These are phyloP conservation scores for Trifolium dubium DNA, from an alignment of 306 rosid genomes.

Conservation along the genomic window DNA sequence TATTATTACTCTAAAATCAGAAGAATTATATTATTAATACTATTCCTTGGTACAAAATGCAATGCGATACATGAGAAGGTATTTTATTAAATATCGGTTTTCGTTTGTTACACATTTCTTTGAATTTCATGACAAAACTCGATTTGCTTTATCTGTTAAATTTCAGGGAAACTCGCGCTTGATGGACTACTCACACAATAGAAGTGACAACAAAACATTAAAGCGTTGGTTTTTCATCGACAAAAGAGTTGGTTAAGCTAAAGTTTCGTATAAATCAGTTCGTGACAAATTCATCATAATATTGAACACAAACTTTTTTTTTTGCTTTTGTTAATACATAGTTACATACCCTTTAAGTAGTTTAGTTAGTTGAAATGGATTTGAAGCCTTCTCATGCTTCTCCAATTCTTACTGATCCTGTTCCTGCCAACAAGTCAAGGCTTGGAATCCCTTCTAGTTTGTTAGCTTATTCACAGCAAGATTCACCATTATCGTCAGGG, in stretches of 20 bases:
- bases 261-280: slow-evolving; percentile 22
- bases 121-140: slow-evolving; percentile 5
- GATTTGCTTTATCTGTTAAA: slow-evolving; percentile 35
- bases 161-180: slow-evolving; percentile 61
- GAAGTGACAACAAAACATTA: slow-evolving; percentile 78
- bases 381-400: slow-evolving; percentile 68
- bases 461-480: slow-evolving; percentile 65
- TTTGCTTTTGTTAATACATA: slow-evolving; percentile 9
- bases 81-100: background rate
- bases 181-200: slow-evolving; percentile 79
- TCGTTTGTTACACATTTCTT: background rate
- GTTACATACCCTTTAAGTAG: slow-evolving; percentile 9
- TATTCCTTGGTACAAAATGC: slow-evolving; percentile 24
- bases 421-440: slow-evolving; percentile 76
- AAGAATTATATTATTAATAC: background rate
- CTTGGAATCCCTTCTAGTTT: slow-evolving; percentile 67
- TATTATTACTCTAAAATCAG: slow-evolving; percentile 5
- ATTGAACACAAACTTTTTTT: background rate
- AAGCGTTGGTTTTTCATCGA: slow-evolving; percentile 96
- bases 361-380: slow-evolving; percentile 61
- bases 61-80: slow-evolving; percentile 41
- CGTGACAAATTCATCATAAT: slow-evolving; percentile 7
- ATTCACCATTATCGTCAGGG: slow-evolving; percentile 57
- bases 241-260: slow-evolving; percentile 76
- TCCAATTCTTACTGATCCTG: slow-evolving; percentile 76